Base-by-base conservation (phyloP, 768 basidiomycete genomes). In the Tylopilus rubrobrunneus region DNA sequence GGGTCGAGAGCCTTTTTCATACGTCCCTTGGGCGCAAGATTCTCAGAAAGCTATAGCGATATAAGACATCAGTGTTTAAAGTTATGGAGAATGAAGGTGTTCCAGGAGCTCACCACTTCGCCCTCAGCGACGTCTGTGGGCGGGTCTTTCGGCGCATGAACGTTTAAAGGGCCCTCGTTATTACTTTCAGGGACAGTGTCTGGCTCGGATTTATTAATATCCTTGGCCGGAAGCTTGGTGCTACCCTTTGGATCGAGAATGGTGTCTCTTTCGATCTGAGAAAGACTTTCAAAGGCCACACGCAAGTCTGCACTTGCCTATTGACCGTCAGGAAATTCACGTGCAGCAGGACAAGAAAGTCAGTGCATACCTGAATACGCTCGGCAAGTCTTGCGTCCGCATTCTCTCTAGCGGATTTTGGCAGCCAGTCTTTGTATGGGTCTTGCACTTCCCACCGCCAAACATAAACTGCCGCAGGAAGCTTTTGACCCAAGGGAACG, bases 391-490 rank as follows among this genome's bases (percentile, higher is more conserved):
- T 78, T 9, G 64, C 67, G 48, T 85, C 81, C 0, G 79, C 82
- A 63, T 80, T 89, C 57, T 86, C 84, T 57, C 74, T 73, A 12
- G 78, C 76, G 62, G 79, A 82, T 64, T 81, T 84, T 0, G 89
- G 87, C 31, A 93, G 67, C 80, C 85, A 86, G 52, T 80, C 76
- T 53, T 73, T 72, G 57, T 78, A 74, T 19, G 76, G 60, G 3
- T 81, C 76, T 61, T 81, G 82, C 11, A 89, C 84, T 67, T 96
- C 93, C 93, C 92, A 96, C 48, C 89, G 76, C 91, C 90, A 95
- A 21, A 87, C 73, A 56, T 80, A 85, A 33, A 89, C 70, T n/a
- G 80, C 72, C 7, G 85, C 81, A 14, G 86, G 84, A 21, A 74
- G 62, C 64, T 79, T 88, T 49, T 73, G 72, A 34, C 79, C 80